Evolutionary conservation across 2,329 filamentous ascomycete species (phyloP).

Genomic region (Alternaria conjuncta): DNA sequence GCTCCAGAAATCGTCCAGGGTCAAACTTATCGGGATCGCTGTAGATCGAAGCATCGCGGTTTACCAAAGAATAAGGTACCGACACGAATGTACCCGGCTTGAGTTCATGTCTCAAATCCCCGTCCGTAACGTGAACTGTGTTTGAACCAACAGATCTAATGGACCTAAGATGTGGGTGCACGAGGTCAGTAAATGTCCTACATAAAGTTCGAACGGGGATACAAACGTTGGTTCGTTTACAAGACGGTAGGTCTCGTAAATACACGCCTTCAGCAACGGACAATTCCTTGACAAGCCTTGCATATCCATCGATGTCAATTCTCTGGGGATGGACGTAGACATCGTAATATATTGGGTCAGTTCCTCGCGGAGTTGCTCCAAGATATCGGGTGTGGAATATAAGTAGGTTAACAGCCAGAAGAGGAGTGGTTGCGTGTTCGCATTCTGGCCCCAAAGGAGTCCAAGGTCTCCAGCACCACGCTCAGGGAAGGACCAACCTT

Average conservation of each 20-base stretch:
- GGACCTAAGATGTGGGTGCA: background rate
- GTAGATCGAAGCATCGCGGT: slow-evolving; percentile 5
- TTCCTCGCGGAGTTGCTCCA: background rate
- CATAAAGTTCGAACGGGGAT: background rate
- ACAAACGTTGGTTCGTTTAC: slow-evolving; percentile 24
- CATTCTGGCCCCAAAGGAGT: slow-evolving; percentile 62
- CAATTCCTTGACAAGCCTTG: slow-evolving; percentile 8
- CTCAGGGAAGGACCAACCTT: slow-evolving; percentile 28
- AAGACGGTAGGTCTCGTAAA: slow-evolving; percentile 24
- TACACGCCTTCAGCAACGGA: background rate
- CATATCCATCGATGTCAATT: background rate
- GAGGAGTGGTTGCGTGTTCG: slow-evolving; percentile 55
- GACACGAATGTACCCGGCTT: background rate
- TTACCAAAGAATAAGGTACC: background rate
- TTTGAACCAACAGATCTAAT: background rate
- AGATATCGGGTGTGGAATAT: background rate
- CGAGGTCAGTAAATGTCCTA: background rate
- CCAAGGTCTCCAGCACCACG: slow-evolving; percentile 48
- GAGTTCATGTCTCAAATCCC: background rate
- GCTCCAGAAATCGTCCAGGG: slow-evolving; percentile 13
- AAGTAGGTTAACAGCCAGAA: slow-evolving; percentile 42
- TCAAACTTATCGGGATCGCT: slow-evolving; percentile 5
- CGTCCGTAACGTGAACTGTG: background rate
- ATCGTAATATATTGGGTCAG: background rate
- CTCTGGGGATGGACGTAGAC: background rate